Base-by-base conservation (phyloP, 2,329 filamentous ascomycete genomes). In the Emergomyces pasteurianus region DNA sequence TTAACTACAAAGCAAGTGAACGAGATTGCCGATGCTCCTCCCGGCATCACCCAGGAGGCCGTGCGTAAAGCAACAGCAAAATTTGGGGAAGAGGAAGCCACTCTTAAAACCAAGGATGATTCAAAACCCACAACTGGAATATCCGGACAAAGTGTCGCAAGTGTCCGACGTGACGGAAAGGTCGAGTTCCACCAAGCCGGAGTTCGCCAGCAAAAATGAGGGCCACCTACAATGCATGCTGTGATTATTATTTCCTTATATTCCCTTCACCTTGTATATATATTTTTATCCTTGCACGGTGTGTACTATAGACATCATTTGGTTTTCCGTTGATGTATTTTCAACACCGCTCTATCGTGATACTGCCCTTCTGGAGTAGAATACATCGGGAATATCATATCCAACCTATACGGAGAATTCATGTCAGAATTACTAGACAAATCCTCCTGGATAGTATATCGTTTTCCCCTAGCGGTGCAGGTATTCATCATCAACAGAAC, bases 21-120 rank as follows among this genome's bases (percentile, higher is more conserved):
- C 66, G 94, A 97, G 75, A 89, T 96, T 63, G 92, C 92, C 0
- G 87, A 92, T 70, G 80, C 86, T 6, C 88, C 91, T 38, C 84
- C 90, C 0, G 92, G 92, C 0, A 80, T 81, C 1, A 81, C 89
- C 0, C 78, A 84, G 2, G 78, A 83, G 42, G 85, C 85, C 1
- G 73, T 87, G 10, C 81, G 69, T 64, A 46, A 68, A 67, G 38
- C 68, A 71, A 58, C 67, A 70, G 40, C 23, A 8, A 46, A 68
- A 69, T 49, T 71, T 65, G 18, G 66, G 62, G 16, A 70, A 72
- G 70, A 75, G 52, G 59, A 61, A 10, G 34, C 73, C 76, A 0
- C 75, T 42, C 58, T 54, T 53, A 46, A 49, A 47, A 58, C 53
- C 2, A 31, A 42, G 36, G 46, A 53, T 26, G 52, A 42, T 47